Base-by-base conservation (phyloP, 164 flowering plant species). In the Annona cherimola region DNA sequence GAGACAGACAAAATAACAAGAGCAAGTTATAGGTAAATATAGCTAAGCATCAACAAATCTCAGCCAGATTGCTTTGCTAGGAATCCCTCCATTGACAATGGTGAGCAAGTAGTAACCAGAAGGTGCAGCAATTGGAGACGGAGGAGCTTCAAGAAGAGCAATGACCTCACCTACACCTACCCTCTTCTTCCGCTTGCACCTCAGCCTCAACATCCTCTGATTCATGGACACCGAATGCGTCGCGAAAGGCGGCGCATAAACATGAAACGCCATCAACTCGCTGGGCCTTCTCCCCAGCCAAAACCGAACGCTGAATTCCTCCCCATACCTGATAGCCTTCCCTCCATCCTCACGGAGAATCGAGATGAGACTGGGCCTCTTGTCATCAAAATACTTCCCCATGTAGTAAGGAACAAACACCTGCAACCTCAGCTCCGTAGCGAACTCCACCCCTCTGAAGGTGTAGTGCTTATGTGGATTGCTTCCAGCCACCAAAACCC, bases 51-150 rank as follows among this genome's bases (percentile, higher is more conserved):
- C 80, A 35, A 76, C 62, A 74, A 89, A 77, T 73, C 78, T 84
- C 70, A 88, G 59, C 95, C 92, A 90, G 42, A 78, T 78, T 45
- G 86, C 80, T 12, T 69, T 5, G 71, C 95, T 84, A 14, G 92
- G 90, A 18, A 87, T 81, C 14, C 85, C 89, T 12, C 73, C 84
- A 80, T 88, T 79, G 44, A 86, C 84, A 14, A 86, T 87, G 1
- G 77, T 81, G 35, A 88, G 85, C 89, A 90, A 54, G 73, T 90
- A 91, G 72, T 84, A 89, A 35, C 97, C 97, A 61, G 94, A 35
- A 4, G 94, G 94, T 5, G 97, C 97, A 71, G 86, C 87, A 70
- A 72, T 78, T 2, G 88, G 73, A 4, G 86, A 79, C 1, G 88
- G 85, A 59, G 94, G 97, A 68, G 91, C 89, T 71, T 77, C 84